Evolutionary conservation across 2,329 filamentous ascomycete genomes (phyloP).

Genomic region (Penicillium sp.): DNA sequence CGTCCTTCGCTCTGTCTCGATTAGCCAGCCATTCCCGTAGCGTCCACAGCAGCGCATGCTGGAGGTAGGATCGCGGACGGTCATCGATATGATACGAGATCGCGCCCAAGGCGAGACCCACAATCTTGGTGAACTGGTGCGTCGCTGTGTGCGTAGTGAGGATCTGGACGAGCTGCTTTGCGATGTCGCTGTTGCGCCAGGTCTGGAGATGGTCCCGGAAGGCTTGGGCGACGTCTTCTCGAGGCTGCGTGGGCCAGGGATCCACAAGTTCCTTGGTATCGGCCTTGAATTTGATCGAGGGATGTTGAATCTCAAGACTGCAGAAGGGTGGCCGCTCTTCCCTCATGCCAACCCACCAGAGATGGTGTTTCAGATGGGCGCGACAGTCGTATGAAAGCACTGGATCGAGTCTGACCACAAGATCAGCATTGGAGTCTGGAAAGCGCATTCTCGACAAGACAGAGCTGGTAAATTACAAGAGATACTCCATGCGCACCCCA

Average conservation of each 20-base stretch:
- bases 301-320: not conserved
- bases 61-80: constrained; percentile 10
- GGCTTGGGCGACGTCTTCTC: constrained; percentile 7
- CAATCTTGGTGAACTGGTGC: constrained; percentile 24
- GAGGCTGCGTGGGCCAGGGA: not conserved
- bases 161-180: constrained; percentile 12
- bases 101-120: constrained; percentile 27
- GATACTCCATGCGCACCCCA: not conserved
- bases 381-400: constrained; percentile 10
- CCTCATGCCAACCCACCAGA: constrained; percentile 3
- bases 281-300: constrained; percentile 11
- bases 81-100: constrained; percentile 9
- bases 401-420: constrained; percentile 1
- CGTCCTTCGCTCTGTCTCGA: not conserved
- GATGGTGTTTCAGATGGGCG: constrained; percentile 6
- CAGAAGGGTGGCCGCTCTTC: not conserved
- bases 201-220: constrained; percentile 13
- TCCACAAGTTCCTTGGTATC: constrained; percentile 16
- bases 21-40: constrained; percentile 12
- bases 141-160: constrained; percentile 9
- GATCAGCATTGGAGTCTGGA: not conserved
- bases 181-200: constrained; percentile 25
- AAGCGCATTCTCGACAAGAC: too few species aligned
- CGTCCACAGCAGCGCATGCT: constrained; percentile 16
- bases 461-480: not conserved